Evolutionary conservation across 208 protist genomes (phyloP).

Genomic region (Crithidia sp.): DNA sequence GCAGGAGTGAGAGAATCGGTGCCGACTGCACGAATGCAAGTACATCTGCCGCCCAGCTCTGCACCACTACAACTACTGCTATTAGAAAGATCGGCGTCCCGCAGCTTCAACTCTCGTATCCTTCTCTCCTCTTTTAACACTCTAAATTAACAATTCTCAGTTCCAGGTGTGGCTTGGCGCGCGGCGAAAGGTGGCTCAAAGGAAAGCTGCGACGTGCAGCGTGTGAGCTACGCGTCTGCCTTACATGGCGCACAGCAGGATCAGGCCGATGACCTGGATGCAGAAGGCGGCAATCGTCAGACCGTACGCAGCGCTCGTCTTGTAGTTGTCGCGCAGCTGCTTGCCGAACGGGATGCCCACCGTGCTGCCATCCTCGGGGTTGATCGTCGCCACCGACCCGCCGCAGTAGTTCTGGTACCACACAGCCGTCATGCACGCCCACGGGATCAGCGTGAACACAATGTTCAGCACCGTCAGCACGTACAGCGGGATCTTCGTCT

Average conservation of each 20-base stretch:
- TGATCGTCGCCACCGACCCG: background rate
- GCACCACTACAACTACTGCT: too few species aligned
- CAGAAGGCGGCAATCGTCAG: slow-evolving; percentile 48
- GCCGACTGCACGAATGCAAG: too few species aligned
- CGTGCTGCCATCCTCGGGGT: slow-evolving; percentile 11
- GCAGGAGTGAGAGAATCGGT: too few species aligned
- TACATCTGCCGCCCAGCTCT: too few species aligned
- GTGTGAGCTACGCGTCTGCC: background rate
- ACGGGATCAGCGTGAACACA: slow-evolving; percentile 45
- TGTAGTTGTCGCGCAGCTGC: slow-evolving; percentile 34
- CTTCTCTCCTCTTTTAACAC: too few species aligned
- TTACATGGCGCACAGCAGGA: slow-evolving; percentile 30
- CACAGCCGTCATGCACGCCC: slow-evolving; percentile 54
- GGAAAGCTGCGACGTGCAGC: too few species aligned
- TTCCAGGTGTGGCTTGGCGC: too few species aligned
- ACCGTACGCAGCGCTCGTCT: slow-evolving; percentile 43
- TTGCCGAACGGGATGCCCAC: slow-evolving; percentile 29
- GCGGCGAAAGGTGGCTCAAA: too few species aligned
- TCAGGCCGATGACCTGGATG: slow-evolving; percentile 46
- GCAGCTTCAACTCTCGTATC: too few species aligned
- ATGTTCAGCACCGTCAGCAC: slow-evolving; percentile 31
- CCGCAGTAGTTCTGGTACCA: slow-evolving; percentile 44
- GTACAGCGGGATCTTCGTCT: slow-evolving; percentile 24
- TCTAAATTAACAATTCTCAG: too few species aligned
- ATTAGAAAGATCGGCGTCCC: too few species aligned